A percentile compares a stretch with the other conserved stretches of the same genome.
phyloP scores from a whole-genome alignment of 2,329 filamentous ascomycete species.

The Aphanoascus verrucosus region DNA sequence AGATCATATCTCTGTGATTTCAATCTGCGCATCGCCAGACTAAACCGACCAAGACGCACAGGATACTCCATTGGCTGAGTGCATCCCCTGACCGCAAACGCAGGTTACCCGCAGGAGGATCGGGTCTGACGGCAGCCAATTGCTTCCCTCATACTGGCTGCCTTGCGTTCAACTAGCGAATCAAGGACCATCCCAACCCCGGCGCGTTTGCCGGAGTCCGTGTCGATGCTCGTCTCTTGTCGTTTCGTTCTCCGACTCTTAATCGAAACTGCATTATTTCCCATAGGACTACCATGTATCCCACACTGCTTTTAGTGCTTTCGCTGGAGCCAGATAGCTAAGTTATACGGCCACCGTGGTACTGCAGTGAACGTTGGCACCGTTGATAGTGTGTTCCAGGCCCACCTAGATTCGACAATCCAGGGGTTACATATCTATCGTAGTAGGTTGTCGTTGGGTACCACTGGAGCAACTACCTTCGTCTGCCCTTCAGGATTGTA shows the following conservation, averaged over 20 bases:
- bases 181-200: background rate
- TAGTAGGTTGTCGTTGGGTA: background rate
- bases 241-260: background rate
- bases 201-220: background rate
- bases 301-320: background rate
- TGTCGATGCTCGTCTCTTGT: background rate
- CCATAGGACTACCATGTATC: background rate
- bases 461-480: background rate
- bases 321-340: conserved; percentile 2
- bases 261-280: background rate
- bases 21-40: background rate
- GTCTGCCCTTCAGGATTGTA: background rate
- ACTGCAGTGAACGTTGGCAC: conserved; percentile 11
- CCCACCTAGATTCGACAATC: background rate
- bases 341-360: conserved; percentile 3
- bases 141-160: conserved; percentile 1
- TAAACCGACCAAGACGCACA: background rate
- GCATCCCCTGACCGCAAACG: background rate
- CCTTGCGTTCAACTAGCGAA: conserved; percentile 6
- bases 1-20: no score
- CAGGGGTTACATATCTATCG: no score
- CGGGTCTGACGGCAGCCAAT: background rate
- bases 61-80: background rate
- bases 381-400: background rate
- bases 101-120: background rate